These are phyloP conservation scores for Oryza nivara DNA, from an alignment of 176 grass and related monocot species.

Conservation along the genomic window DNA sequence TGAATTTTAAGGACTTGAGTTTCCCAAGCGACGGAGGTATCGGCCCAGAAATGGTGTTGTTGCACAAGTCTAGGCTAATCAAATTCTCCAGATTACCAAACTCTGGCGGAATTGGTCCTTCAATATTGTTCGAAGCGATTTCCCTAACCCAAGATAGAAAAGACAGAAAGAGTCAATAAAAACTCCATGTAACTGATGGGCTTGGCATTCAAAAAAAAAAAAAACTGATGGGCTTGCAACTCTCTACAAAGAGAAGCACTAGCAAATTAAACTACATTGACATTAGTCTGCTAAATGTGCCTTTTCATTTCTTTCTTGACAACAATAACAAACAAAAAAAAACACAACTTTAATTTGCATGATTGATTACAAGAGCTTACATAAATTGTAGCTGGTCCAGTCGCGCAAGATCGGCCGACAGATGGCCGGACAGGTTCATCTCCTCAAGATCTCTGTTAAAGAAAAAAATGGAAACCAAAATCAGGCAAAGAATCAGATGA, in stretches of 20 bases:
- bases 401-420: conserved; percentile 62
- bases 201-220: no score
- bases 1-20: conserved; percentile 51
- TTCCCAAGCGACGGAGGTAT: conserved; percentile 62
- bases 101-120: conserved; percentile 67
- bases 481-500: background rate
- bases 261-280: background rate
- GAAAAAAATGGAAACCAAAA: background rate
- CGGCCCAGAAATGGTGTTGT: conserved; percentile 65
- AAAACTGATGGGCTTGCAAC: background rate
- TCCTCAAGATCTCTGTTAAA: conserved; percentile 40
- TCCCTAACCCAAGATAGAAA: conserved; percentile 51
- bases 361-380: conserved; percentile 38
- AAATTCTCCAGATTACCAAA: conserved; percentile 61
- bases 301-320: background rate
- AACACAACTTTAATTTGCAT: background rate
- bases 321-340: background rate
- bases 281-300: background rate
- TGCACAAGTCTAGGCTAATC: conserved; percentile 66
- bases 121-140: conserved; percentile 55
- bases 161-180: background rate
- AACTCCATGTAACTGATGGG: background rate
- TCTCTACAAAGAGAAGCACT: background rate
- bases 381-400: conserved; percentile 64
- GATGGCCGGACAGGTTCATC: conserved; percentile 50